Base-by-base conservation (phyloP, 345 rosid species). In the Trapa bicornis region DNA sequence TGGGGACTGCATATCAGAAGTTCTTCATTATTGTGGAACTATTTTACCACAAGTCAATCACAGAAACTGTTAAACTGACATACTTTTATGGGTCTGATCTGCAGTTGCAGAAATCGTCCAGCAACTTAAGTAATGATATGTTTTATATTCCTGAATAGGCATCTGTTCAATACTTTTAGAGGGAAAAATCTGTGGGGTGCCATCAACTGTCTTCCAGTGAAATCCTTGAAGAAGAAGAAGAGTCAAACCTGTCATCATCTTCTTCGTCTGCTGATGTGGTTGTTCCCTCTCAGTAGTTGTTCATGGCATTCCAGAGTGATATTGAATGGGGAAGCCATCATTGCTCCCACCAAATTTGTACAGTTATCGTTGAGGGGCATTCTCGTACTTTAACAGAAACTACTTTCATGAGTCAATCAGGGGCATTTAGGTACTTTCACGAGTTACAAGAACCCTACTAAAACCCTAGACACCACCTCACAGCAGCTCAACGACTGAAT, bases 351-450 rank as follows among this genome's bases (percentile, higher is more conserved):
- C 29, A 22, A 22, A 22, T 22, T 22, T 22, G 29, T 22, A 22
- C 29, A 22, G 29, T 22, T 22, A 22, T 22, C 29, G 29, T 22
- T 22, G 29, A 22, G 29, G 29, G 29, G 29, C 29, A 22, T 22
- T 22, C 29, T 22, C 29, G 29, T 22, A 22, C 29, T 22, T 22
- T 22, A 22, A 22, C 29, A 22, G 29, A 22, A 22, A 22, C 29
- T 22, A 22, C 29, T 22, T 22, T 22, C 29, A 22, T 22, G 29
- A 22, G 29, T 22, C 63, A 32, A 6, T 14, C 13, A 12, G 68
- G 73, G 73, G 64, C 36, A 52, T 39, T 65, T 71, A 32, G 13
- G 73, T 47, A 65, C 32, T 53, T 71, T 65, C 68, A 7, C 7
- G 7, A 15, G 1, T 65, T 22, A 22, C 29, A 22, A 61, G 42